Percentiles rank a stretch among this genome's conserved stretches.
Conservation (phyloP, 2,329 filamentous ascomycete species). For the Orbilia javanica region DNA sequence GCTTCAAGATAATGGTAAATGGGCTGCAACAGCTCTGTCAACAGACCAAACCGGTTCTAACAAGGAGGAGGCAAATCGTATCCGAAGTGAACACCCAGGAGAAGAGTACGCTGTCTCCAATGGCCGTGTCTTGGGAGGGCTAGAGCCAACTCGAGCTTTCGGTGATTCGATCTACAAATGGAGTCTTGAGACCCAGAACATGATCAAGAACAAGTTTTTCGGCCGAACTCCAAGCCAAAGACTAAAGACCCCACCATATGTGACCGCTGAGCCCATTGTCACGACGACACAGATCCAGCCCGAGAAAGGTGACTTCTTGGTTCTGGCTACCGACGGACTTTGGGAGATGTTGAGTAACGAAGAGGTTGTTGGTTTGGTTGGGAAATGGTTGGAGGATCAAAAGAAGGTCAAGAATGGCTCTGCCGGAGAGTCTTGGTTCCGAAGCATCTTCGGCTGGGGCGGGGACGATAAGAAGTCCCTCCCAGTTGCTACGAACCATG, state of each 20-base stretch:
- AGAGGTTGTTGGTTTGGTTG: constrained; percentile 95
- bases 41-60: constrained; percentile 95
- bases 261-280: constrained; percentile 93
- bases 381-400: constrained; percentile 93
- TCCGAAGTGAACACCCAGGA: constrained; percentile 87
- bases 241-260: constrained; percentile 92
- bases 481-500: constrained; percentile 72
- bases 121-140: constrained; percentile 87
- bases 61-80: constrained; percentile 82
- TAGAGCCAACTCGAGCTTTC: constrained; percentile 94
- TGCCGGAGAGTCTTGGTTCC: constrained; percentile 70
- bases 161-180: constrained; percentile 98
- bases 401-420: constrained; percentile 63
- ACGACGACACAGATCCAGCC: constrained; percentile 93
- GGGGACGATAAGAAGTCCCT: constrained; percentile 70
- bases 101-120: constrained; percentile 89
- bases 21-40: constrained; percentile 89
- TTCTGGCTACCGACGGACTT: constrained; percentile 94
- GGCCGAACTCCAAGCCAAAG: constrained; percentile 81
- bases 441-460: constrained; percentile 76
- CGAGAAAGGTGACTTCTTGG: constrained; percentile 90
- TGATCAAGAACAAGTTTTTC: constrained; percentile 87
- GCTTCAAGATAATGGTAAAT: constrained; percentile 80
- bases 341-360: constrained; percentile 99
- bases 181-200: constrained; percentile 84